These are phyloP conservation scores for Paraglomus occultum DNA, from an alignment of 192 early-diverging fungal genomes.

Conservation along the genomic window DNA sequence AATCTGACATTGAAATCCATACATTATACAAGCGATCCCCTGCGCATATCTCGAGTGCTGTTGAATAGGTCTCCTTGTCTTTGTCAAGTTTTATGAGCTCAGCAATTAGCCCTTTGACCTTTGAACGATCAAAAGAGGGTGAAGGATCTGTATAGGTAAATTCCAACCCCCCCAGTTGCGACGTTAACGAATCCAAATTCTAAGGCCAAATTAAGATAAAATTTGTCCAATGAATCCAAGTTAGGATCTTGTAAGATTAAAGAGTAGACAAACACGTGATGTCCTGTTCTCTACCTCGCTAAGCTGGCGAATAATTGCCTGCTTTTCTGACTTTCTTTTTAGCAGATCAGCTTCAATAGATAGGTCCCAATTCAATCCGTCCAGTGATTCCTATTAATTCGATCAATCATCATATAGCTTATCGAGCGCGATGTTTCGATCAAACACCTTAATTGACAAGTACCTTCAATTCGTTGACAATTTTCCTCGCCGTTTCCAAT, in stretches of 20 bases:
- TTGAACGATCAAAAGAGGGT: constrained; percentile 82
- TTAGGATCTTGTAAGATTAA: background rate
- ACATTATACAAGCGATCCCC: constrained; percentile 92
- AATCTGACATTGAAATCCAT: background rate
- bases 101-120: constrained; percentile 93
- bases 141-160: constrained; percentile 84
- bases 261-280: background rate
- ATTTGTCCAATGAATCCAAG: constrained; percentile 22
- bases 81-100: constrained; percentile 79
- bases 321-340: constrained; percentile 30
- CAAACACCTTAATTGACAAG: background rate
- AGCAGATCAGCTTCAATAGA: constrained; percentile 40
- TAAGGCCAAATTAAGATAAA: constrained; percentile 30
- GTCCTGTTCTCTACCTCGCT: constrained; percentile 34
- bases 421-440: background rate
- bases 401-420: background rate
- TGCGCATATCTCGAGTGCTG: constrained; percentile 94
- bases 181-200: constrained; percentile 50
- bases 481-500: constrained; percentile 32
- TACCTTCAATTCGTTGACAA: constrained; percentile 33
- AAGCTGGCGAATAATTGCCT: constrained; percentile 35
- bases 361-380: constrained; percentile 43
- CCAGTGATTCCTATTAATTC: constrained; percentile 34
- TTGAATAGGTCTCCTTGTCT: constrained; percentile 60
- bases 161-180: constrained; percentile 60